Percentiles rank a stretch among this genome's conserved stretches.
Evolutionary conservation across 306 rosid genomes (phyloP).

Genomic region (Ceratonia siliqua): DNA sequence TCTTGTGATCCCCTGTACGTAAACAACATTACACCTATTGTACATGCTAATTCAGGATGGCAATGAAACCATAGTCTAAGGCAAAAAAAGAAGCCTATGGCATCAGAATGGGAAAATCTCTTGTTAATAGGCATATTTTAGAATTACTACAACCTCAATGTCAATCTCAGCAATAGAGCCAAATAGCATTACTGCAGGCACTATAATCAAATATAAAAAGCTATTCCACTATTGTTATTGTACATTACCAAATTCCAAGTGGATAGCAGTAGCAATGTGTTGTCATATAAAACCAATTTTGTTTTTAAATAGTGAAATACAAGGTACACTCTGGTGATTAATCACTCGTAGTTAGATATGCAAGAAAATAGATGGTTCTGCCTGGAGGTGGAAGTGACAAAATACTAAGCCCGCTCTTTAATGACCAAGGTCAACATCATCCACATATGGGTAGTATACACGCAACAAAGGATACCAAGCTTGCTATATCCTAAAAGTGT

Average conservation of each 20-base stretch:
- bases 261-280: neutral
- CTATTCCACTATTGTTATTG: neutral
- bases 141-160: neutral
- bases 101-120: neutral
- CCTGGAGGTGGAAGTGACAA: neutral
- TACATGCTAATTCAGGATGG: neutral
- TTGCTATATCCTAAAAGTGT: neutral
- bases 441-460: neutral
- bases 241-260: neutral
- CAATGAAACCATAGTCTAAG: neutral
- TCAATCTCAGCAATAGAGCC: neutral
- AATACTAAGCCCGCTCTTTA: neutral
- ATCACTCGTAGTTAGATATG: neutral
- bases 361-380: neutral
- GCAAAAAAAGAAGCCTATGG: neutral
- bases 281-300: neutral
- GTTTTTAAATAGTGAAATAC: neutral
- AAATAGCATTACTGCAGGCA: neutral
- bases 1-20: constrained; percentile 67
- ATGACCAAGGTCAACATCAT: neutral
- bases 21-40: neutral
- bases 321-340: neutral
- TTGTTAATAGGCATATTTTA: neutral
- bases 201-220: neutral
- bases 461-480: neutral